phyloP scores from a whole-genome alignment of 1,139 yeast genomes.

The Hemisphaericaspora subhashii region DNA sequence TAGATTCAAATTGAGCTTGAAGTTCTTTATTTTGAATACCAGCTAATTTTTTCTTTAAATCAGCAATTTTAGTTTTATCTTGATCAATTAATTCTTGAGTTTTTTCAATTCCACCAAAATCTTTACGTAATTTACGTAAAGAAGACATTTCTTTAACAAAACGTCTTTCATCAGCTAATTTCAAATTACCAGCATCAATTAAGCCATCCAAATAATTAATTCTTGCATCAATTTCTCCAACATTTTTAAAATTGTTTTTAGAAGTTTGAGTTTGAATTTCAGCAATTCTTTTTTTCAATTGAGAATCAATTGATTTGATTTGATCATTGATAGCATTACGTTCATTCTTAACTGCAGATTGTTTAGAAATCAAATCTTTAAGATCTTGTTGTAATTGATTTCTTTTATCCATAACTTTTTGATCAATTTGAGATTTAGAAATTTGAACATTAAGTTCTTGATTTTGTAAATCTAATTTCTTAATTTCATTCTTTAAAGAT shows the following conservation, averaged over 20 bases:
- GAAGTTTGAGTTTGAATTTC: slow-evolving; percentile 74
- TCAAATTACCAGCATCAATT: slow-evolving; percentile 77
- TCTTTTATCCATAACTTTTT: slow-evolving; percentile 52
- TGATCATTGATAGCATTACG: slow-evolving; percentile 70
- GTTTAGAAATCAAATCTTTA: slow-evolving; percentile 61
- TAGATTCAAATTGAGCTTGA: slow-evolving; percentile 58
- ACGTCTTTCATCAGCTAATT: slow-evolving; percentile 90
- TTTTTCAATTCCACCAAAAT: slow-evolving; percentile 70
- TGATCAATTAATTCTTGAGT: slow-evolving; percentile 78
- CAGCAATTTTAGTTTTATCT: slow-evolving; percentile 75
- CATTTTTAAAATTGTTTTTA: slow-evolving; percentile 68
- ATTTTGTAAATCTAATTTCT: slow-evolving; percentile 58
- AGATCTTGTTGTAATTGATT: slow-evolving; percentile 66
- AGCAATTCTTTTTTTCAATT: slow-evolving; percentile 71
- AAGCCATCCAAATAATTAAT: slow-evolving; percentile 68
- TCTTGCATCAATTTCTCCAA: slow-evolving; percentile 77
- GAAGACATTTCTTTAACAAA: slow-evolving; percentile 81
- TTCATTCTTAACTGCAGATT: slow-evolving; percentile 68
- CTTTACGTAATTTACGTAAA: slow-evolving; percentile 80
- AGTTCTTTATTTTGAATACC: slow-evolving; percentile 64
- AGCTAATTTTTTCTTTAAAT: slow-evolving; percentile 68
- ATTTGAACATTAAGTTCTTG: slow-evolving; percentile 44
- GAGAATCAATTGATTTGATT: slow-evolving; percentile 68
- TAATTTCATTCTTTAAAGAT: slow-evolving; percentile 64
- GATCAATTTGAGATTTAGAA: slow-evolving; percentile 44